phyloP scores from a whole-genome alignment of 169 alveolate genomes.

The Plasmodium inui region DNA sequence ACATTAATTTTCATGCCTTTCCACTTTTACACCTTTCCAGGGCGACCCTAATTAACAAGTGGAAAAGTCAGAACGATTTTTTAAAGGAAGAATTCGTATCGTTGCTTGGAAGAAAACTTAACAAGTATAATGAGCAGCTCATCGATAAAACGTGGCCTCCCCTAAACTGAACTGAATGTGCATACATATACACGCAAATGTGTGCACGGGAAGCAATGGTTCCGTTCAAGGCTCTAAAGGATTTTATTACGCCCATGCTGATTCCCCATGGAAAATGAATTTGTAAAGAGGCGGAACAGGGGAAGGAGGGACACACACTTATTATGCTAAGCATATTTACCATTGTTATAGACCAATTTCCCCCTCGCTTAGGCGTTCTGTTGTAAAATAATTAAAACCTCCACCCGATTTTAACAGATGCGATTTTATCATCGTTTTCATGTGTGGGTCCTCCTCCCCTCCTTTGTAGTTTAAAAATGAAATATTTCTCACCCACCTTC shows the following conservation, averaged over 20 bases:
- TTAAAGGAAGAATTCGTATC: conserved; percentile 61
- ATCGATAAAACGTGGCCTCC: conserved; percentile 66
- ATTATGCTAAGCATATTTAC: neutral
- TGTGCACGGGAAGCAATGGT: neutral
- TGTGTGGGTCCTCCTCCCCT: neutral
- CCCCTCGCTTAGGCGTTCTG: neutral
- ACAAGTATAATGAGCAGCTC: neutral
- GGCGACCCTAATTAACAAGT: conserved; percentile 37
- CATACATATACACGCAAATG: neutral
- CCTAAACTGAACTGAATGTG: conserved; percentile 1
- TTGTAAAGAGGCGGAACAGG: neutral
- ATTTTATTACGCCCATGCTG: neutral
- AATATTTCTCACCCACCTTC: neutral
- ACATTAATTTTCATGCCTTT: neutral
- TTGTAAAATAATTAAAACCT: neutral
- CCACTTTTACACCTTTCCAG: conserved; percentile 26
- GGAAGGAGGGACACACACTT: neutral
- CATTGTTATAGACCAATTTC: neutral
- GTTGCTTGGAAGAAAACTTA: conserved; percentile 34
- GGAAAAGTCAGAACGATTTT: conserved; percentile 29
- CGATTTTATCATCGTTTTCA: neutral
- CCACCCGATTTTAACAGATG: neutral
- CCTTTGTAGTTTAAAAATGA: neutral
- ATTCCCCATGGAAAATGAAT: neutral
- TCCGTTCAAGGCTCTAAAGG: neutral